Conservation (phyloP, 305 asterid species). For the Fraxinus sp. region DNA sequence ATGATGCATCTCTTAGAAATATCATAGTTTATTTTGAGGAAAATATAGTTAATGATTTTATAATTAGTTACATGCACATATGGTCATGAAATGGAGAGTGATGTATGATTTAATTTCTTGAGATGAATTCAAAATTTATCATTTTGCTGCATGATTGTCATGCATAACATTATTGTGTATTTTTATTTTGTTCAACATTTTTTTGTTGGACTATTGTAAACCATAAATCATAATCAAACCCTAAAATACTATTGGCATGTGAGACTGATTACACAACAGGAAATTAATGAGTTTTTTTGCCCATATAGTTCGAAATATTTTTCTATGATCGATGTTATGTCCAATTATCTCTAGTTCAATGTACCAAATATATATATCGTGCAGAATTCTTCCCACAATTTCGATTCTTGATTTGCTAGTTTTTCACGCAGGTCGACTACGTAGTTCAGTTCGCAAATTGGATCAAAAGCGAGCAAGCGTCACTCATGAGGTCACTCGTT, state of each 20-base stretch:
- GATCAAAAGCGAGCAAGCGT: conserved; percentile 26
- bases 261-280: background rate
- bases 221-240: background rate
- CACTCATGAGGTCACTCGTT: conserved; percentile 24
- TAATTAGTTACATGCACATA: no score
- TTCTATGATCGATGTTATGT: background rate
- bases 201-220: no score
- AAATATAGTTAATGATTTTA: no score
- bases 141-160: no score
- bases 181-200: no score
- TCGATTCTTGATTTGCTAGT: background rate
- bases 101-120: no score
- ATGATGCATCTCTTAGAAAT: no score
- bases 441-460: conserved; percentile 13
- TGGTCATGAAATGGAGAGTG: no score
- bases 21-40: no score
- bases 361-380: background rate
- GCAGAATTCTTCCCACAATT: background rate
- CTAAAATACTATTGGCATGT: background rate
- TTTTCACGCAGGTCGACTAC: conserved; percentile 32
- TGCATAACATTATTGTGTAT: no score
- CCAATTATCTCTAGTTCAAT: background rate
- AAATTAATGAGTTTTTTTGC: background rate
- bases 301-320: background rate
- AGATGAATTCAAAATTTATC: no score